Base-by-base conservation (phyloP, 495 filamentous ascomycete genomes). In the Aspergillus steynii region DNA sequence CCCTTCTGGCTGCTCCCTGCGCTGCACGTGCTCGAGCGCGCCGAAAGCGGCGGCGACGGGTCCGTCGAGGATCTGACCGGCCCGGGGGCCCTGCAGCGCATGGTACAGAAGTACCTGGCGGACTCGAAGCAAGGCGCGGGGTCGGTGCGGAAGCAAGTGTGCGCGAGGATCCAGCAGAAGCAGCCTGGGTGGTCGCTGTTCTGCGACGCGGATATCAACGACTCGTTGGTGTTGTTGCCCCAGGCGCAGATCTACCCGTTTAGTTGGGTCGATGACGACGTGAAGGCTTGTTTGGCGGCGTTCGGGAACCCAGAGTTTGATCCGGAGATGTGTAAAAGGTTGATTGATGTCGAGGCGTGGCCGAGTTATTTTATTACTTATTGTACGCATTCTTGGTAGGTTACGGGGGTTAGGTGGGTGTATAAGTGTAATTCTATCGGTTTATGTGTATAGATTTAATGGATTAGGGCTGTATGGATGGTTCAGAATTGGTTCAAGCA, bases 341-440 rank as follows among this genome's bases (percentile, higher is more conserved):
- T 50, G 20, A 63, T 68, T 47, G 48, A 61, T 32, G 61, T 68
- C 50, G 66, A 68, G 10, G 62, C 53, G n/a, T 68, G 66, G 66
- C 66, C 66, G 47, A 68, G 66, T 54, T 68, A 68, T 49, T 68
- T 68, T 51, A 68, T 68, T 59, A 68, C 66, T 2, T 68, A 68
- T 47, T 68, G 66, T 57, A 68, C 66, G 28, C 66, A 68, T 61
- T 56, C 62, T 1, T 68, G 66, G 66, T 68, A 51, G 56, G 12
- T 20, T 46, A 20, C 3, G 15, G 48, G 3, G 26, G 27, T 42
- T 15, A 3, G 29, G 53, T n/a, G 26, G 42, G 26, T n/a, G 12
- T 28, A 12, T 47, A 10, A 26, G 10, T 50, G 9, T n/a, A 49
- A 20, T 27, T 14, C 8, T 8, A 3, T 14, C 2, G n/a, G 1